Conservation (phyloP, 352 stramenopile species). For the Hyaloperonospora arabidopsidis region DNA sequence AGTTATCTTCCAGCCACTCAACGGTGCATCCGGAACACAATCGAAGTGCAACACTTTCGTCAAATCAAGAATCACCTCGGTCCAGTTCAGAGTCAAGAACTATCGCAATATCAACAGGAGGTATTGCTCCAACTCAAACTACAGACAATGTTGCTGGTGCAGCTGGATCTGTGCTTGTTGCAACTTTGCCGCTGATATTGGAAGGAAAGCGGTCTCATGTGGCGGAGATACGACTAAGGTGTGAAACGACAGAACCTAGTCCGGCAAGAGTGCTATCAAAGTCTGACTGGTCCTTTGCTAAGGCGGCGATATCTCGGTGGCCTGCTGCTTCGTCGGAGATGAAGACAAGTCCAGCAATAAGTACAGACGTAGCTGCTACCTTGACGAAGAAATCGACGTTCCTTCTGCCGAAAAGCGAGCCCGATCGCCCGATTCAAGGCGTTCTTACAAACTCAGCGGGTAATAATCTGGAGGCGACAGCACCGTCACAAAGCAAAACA, state of each 20-base stretch:
- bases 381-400: background rate
- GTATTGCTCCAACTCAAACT: background rate
- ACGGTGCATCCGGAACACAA: background rate
- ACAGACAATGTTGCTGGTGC: background rate
- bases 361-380: background rate
- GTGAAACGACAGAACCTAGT: background rate
- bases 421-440: background rate
- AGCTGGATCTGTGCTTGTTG: background rate
- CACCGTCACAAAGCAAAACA: background rate
- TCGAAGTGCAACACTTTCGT: background rate
- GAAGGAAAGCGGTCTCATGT: background rate
- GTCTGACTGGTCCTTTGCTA: background rate
- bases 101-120: constrained; percentile 1
- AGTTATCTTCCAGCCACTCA: background rate
- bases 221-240: background rate
- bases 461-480: background rate
- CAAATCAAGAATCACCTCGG: background rate
- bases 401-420: background rate
- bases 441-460: background rate
- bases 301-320: background rate
- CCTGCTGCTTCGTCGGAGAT: background rate
- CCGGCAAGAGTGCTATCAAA: constrained; percentile 2
- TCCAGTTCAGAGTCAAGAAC: background rate
- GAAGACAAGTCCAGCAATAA: constrained; percentile 2
- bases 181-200: constrained; percentile 1